Conservation (phyloP, 768 basidiomycete genomes). For the Suillus sp. region DNA sequence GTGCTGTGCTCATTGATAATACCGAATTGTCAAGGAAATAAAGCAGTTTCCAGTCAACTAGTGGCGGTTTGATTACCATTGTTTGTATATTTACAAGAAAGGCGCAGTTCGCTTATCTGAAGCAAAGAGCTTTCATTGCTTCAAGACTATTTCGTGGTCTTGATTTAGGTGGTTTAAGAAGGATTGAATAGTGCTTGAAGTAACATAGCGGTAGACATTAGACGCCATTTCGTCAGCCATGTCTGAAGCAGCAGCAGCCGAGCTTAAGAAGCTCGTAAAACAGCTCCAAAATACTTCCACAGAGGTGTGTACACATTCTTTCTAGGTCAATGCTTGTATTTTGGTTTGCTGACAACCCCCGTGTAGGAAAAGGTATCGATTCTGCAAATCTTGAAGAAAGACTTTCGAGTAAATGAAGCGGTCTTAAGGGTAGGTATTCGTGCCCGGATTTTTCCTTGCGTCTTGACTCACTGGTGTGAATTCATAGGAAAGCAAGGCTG, state of each 20-base stretch:
- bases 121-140: conserved; percentile 1
- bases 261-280: conserved; percentile 82
- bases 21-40: background rate
- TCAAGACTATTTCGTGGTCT: conserved; percentile 4
- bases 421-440: conserved; percentile 66
- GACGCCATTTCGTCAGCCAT: conserved; percentile 21
- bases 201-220: conserved; percentile 26
- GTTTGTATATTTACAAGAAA: conserved; percentile 22
- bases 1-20: conserved; percentile 37
- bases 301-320: conserved; percentile 50
- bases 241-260: conserved; percentile 45
- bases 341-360: conserved; percentile 30
- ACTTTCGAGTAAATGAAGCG: conserved; percentile 68
- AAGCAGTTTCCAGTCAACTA: background rate
- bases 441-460: conserved; percentile 14
- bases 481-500: conserved; percentile 84
- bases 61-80: conserved; percentile 17
- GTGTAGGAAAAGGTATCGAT: conserved; percentile 64
- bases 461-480: conserved; percentile 1
- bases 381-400: conserved; percentile 62
- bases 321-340: conserved; percentile 41
- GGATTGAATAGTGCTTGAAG: conserved; percentile 12
- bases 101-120: background rate
- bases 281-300: conserved; percentile 66
- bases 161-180: conserved; percentile 2